Evolutionary conservation across 2,329 filamentous ascomycete genomes (phyloP).

Genomic region (Neoscytalidium dimidiatum): DNA sequence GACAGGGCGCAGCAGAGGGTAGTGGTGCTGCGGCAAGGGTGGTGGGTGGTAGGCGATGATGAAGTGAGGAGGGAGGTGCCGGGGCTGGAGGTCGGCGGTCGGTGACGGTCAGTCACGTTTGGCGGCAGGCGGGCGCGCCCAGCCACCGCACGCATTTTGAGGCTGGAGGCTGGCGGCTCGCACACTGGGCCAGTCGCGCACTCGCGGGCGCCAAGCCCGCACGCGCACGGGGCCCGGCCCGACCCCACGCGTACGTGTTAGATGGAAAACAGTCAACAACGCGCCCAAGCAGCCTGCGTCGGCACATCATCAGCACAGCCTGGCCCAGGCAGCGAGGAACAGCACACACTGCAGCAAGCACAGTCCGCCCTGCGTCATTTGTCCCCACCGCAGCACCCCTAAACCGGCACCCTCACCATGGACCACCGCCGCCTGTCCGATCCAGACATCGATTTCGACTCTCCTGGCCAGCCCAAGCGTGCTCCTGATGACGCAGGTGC

Average conservation of each 20-base stretch:
- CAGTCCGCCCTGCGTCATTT: background rate
- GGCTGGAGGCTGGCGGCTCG: conserved; percentile 10
- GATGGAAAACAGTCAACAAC: conserved; percentile 17
- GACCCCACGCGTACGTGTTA: conserved; percentile 17
- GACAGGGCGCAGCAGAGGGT: background rate
- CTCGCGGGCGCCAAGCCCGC: background rate
- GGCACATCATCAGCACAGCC: conserved; percentile 15
- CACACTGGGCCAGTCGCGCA: background rate
- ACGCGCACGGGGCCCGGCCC: background rate
- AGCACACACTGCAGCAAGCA: conserved; percentile 14
- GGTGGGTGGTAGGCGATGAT: conserved; percentile 1
- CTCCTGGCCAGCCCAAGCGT: conserved; percentile 51
- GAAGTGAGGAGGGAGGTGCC: conserved; percentile 13
- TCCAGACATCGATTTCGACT: conserved; percentile 58
- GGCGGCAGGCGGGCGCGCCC: background rate
- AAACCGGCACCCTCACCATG: conserved; percentile 43
- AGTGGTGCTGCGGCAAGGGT: conserved; percentile 6
- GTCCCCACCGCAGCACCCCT: background rate
- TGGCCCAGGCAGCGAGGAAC: conserved; percentile 12
- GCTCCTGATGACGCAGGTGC: conserved; percentile 31
- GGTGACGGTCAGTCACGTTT: background rate
- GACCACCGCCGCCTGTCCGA: conserved; percentile 56
- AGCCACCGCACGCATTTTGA: background rate
- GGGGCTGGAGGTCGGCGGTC: conserved; percentile 7
- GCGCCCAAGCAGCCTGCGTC: background rate